Evolutionary conservation across 352 stramenopile genomes (phyloP).

Genomic region (Pythium aphanidermatum): DNA sequence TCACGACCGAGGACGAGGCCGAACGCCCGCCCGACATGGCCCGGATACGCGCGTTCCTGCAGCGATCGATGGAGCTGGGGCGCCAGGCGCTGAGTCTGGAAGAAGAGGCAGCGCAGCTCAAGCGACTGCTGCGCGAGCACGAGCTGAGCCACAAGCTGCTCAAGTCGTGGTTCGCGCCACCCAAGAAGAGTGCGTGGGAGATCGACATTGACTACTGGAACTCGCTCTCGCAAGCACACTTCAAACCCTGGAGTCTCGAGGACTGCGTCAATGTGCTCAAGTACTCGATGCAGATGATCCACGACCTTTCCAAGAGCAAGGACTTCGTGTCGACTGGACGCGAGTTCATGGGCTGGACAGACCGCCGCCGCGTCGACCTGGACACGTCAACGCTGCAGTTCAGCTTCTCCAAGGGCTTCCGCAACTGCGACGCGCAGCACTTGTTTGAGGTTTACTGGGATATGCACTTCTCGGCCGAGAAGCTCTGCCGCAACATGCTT

Average conservation of each 20-base stretch:
- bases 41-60: conserved; percentile 13
- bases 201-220: conserved; percentile 23
- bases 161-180: conserved; percentile 16
- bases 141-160: conserved; percentile 20
- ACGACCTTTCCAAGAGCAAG: conserved; percentile 14
- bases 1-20: conserved; percentile 7
- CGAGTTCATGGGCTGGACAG: conserved; percentile 25
- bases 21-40: conserved; percentile 4
- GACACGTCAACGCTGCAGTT: conserved; percentile 23
- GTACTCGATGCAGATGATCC: conserved; percentile 20
- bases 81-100: conserved; percentile 11
- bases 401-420: conserved; percentile 22
- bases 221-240: conserved; percentile 10
- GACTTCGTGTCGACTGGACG: conserved; percentile 20
- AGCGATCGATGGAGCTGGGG: conserved; percentile 4
- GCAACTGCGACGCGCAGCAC: conserved; percentile 19
- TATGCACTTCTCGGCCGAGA: conserved; percentile 24
- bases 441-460: conserved; percentile 25
- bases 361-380: conserved; percentile 14
- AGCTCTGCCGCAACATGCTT: conserved; percentile 22
- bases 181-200: conserved; percentile 19
- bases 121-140: conserved; percentile 17
- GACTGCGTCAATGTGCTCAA: conserved; percentile 19
- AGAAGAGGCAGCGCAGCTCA: conserved; percentile 12
- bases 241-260: conserved; percentile 15